These are phyloP conservation scores for Chamaecrista fasciculata DNA, from an alignment of 306 rosid genomes.

Conservation along the genomic window DNA sequence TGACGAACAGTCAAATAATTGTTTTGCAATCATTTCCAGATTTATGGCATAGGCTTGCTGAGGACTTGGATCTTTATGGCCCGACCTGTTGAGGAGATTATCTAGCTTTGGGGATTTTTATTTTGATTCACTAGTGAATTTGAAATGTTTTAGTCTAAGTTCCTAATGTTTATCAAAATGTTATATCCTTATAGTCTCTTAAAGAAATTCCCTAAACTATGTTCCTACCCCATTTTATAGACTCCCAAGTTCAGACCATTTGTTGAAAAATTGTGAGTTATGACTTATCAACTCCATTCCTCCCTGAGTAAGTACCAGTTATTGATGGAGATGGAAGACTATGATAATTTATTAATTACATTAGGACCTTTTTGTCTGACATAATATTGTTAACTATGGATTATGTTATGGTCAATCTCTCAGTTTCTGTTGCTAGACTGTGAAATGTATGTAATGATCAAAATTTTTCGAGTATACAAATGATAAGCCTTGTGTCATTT, in stretches of 20 bases:
- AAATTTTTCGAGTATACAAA: no score
- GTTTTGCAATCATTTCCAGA: constrained; percentile 7
- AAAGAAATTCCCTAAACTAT: not conserved
- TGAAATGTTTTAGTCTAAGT: not conserved
- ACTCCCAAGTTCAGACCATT: not conserved
- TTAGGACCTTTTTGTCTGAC: no score
- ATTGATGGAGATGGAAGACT: not conserved
- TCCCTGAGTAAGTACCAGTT: not conserved
- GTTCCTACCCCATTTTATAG: not conserved
- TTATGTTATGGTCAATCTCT: no score
- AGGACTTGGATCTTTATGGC: not conserved
- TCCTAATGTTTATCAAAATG: not conserved
- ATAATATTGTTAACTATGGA: no score
- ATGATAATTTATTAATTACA: no score
- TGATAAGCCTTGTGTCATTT: no score
- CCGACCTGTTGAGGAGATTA: not conserved
- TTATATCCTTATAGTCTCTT: not conserved
- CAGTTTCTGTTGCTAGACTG: no score
- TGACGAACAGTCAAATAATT: not conserved
- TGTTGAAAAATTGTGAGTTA: not conserved
- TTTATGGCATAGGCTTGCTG: not conserved
- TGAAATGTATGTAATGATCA: no score
- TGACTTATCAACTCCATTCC: not conserved
- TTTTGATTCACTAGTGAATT: not conserved
- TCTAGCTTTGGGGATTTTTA: not conserved